A percentile compares a stretch with the other conserved stretches of the same genome.
These are phyloP conservation scores for Scopulariopsis brevicaulis DNA, from an alignment of 2,329 filamentous ascomycete genomes.

Conservation along the genomic window DNA sequence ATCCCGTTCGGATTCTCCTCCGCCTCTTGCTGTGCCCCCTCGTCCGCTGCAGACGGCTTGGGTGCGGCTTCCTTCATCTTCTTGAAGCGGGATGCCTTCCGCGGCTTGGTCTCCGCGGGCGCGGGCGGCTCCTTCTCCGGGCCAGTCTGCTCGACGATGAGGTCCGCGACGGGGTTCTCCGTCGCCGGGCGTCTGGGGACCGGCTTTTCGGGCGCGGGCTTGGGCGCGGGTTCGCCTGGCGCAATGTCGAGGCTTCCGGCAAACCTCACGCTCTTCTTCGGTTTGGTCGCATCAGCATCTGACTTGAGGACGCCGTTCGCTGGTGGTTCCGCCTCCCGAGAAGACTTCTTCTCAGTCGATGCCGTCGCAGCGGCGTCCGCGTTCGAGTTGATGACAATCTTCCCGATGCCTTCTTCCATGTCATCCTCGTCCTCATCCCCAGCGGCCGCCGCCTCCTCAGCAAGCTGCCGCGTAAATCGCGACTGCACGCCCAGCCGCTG, in stretches of 20 bases:
- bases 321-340: not conserved
- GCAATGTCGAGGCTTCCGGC: constrained; percentile 64
- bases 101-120: constrained; percentile 12
- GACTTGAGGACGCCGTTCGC: constrained; percentile 8
- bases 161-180: constrained; percentile 27
- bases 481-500: constrained; percentile 55
- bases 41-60: constrained; percentile 17
- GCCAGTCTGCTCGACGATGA: constrained; percentile 36
- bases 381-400: constrained; percentile 23
- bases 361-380: not conserved
- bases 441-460: constrained; percentile 15
- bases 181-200: constrained; percentile 10
- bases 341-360: not conserved
- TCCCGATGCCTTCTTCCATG: constrained; percentile 43
- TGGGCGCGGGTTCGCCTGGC: constrained; percentile 9
- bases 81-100: constrained; percentile 4
- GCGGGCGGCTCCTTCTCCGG: constrained; percentile 6
- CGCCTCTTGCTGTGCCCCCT: constrained; percentile 14
- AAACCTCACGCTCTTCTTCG: constrained; percentile 71
- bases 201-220: constrained; percentile 1
- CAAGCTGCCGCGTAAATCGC: constrained; percentile 27
- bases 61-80: not conserved
- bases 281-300: constrained; percentile 10
- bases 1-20: constrained; percentile 12
- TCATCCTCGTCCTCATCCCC: constrained; percentile 22